Conservation (phyloP, 2,329 filamentous ascomycete genomes). For the Juglanconis oblonga region DNA sequence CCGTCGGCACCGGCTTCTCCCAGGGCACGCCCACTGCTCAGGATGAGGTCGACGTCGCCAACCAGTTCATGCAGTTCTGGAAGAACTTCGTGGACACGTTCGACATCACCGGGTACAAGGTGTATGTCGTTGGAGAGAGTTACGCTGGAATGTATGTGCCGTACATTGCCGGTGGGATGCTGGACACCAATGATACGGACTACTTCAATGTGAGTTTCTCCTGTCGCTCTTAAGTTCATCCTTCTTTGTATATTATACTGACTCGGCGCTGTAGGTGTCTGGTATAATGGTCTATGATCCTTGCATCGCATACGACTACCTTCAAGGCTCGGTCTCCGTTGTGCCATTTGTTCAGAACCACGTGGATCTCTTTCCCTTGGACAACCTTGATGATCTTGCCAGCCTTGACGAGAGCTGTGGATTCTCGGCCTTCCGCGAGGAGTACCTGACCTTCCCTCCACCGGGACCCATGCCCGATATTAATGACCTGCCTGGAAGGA, state of each 20-base stretch:
- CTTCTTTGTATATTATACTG: neutral
- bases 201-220: constrained; percentile 57
- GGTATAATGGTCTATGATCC: constrained; percentile 75
- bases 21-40: constrained; percentile 62
- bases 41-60: constrained; percentile 64
- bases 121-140: constrained; percentile 72
- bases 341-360: constrained; percentile 59
- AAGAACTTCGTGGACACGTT: constrained; percentile 75
- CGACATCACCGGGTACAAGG: constrained; percentile 61
- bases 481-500: constrained; percentile 32
- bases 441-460: constrained; percentile 68
- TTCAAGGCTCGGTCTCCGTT: constrained; percentile 46
- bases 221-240: too few species aligned
- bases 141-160: constrained; percentile 69
- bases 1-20: constrained; percentile 65
- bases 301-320: constrained; percentile 49
- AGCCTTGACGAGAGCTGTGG: constrained; percentile 56
- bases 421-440: constrained; percentile 56
- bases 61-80: constrained; percentile 74
- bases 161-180: constrained; percentile 67
- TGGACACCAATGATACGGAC: constrained; percentile 58
- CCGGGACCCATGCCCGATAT: constrained; percentile 53
- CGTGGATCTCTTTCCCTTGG: constrained; percentile 56
- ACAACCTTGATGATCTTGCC: constrained; percentile 53
- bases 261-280: constrained; percentile 50